Evolutionary conservation across 768 basidiomycete species (phyloP), one percentile per base, ranked within the genome.

Genomic region (Pisolithus orientalis): DNA sequence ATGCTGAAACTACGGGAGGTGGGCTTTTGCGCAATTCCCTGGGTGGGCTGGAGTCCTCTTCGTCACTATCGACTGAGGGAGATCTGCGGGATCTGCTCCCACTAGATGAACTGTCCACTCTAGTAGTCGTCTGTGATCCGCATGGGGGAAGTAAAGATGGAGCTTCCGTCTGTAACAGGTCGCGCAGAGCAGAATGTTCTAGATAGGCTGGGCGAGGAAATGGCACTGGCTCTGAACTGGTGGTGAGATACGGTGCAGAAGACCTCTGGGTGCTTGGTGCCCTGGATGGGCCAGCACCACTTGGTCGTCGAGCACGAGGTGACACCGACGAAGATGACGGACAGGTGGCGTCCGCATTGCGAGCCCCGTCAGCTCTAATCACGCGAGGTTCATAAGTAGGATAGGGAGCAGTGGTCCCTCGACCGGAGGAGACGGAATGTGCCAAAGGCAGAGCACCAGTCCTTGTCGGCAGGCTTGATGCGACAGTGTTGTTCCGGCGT

Each of bases 151-250:
- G 63, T 38, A 65, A 39, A 9, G 74, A 70, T 8, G 66, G 60
- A 2, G 67, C 54, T 44, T 78, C 77, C 0, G 84, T 82, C 52
- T 82, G 83, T 8, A 91, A 70, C 49, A 87, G 66, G 59, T 90
- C 74, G 50, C 85, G 82, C 51, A 92, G 70, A 1, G 86, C 79
- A 2, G 88, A 88, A 65, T 87, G 76, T 40, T 88, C 85, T 50
- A 92, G 76, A 66, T 92, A 92, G 0, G 81, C 69, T 1, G 90
- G 90, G 17, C 83, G 80, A 44, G 80, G 71, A 66, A 85, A 91
- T 34, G 71, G 62, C 27, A 57, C 66, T 44, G 62, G 63, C 53
- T 66, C 66, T 52, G 54, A 61, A 62, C 55, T 66, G 56, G 55
- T 65, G 53, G 61, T 64, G 57, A 63, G 57, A 55, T 70, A 71